Conservation (phyloP, 2,329 filamentous ascomycete genomes). For the Arthrinium phaeospermum region DNA sequence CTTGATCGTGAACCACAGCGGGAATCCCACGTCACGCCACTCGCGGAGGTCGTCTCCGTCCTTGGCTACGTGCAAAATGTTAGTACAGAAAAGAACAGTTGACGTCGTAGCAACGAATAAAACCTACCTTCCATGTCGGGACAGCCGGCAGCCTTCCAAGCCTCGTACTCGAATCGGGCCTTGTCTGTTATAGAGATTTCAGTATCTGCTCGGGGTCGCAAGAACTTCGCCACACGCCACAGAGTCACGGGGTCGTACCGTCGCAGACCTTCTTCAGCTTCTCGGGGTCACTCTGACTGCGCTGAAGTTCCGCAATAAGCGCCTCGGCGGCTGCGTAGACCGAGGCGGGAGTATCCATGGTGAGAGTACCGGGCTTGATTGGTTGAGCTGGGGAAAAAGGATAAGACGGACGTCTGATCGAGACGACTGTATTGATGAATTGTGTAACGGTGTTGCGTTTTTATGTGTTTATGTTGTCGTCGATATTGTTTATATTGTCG, state of each 20-base stretch:
- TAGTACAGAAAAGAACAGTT: background rate
- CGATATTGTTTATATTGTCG: too few species aligned
- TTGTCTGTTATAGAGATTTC: background rate
- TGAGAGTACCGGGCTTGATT: background rate
- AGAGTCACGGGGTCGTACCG: background rate
- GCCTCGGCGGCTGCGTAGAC: background rate
- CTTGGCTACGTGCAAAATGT: background rate
- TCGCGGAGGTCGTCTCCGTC: background rate
- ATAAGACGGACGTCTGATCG: background rate
- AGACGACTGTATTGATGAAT: background rate
- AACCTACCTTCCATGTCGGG: constrained; percentile 3
- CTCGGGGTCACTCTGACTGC: background rate
- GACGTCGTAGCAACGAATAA: background rate
- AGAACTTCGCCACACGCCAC: background rate
- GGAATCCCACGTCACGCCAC: background rate
- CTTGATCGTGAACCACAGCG: background rate
- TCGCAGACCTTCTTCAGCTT: background rate
- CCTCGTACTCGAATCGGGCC: background rate
- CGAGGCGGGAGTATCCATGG: background rate
- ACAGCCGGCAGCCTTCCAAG: background rate
- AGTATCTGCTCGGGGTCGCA: background rate
- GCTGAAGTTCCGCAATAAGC: background rate
- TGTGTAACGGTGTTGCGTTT: background rate
- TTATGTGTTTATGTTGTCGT: too few species aligned
- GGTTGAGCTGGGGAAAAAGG: background rate